A percentile compares a stretch with the other conserved stretches of the same genome.
These are phyloP conservation scores for Schwanniomyces yamadae DNA, from an alignment of 805 yeast species.

Conservation along the genomic window DNA sequence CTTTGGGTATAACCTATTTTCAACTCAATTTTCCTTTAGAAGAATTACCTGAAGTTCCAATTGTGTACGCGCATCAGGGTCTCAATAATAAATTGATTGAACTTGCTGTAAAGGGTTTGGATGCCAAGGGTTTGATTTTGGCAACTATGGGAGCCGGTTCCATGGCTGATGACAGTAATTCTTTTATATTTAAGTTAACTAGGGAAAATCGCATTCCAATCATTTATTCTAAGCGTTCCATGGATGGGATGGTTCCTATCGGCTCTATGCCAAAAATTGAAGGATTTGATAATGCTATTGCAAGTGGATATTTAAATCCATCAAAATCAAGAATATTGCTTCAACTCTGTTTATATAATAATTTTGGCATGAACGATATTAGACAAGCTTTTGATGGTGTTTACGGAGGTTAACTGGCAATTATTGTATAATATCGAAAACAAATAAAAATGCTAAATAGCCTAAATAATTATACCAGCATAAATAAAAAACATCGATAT, in stretches of 20 bases:
- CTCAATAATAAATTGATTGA: conserved; percentile 49
- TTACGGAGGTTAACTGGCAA: conserved; percentile 45
- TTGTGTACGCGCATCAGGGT: conserved; percentile 62
- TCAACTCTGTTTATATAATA: conserved; percentile 52
- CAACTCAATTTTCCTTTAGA: conserved; percentile 27
- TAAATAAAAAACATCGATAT: background rate
- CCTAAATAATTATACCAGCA: background rate
- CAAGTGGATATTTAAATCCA: conserved; percentile 66
- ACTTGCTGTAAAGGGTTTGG: conserved; percentile 44
- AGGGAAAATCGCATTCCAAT: conserved; percentile 48
- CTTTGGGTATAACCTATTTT: conserved; percentile 47
- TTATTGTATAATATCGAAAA: conserved; percentile 1
- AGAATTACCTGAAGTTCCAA: conserved; percentile 48
- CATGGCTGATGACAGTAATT: conserved; percentile 50
- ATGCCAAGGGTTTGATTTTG: conserved; percentile 54
- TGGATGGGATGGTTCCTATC: conserved; percentile 69
- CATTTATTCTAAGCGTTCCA: conserved; percentile 63
- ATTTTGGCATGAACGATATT: conserved; percentile 38
- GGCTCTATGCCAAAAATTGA: conserved; percentile 38
- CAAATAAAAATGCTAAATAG: background rate
- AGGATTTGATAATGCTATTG: conserved; percentile 43
- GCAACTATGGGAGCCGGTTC: conserved; percentile 78
- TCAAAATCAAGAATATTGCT: conserved; percentile 60
- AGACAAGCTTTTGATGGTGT: conserved; percentile 48
- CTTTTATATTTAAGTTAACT: conserved; percentile 39